Percentiles rank a stretch among this genome's conserved stretches.
Conservation (phyloP, 805 yeast species). For the Spathaspora gorwiae region DNA sequence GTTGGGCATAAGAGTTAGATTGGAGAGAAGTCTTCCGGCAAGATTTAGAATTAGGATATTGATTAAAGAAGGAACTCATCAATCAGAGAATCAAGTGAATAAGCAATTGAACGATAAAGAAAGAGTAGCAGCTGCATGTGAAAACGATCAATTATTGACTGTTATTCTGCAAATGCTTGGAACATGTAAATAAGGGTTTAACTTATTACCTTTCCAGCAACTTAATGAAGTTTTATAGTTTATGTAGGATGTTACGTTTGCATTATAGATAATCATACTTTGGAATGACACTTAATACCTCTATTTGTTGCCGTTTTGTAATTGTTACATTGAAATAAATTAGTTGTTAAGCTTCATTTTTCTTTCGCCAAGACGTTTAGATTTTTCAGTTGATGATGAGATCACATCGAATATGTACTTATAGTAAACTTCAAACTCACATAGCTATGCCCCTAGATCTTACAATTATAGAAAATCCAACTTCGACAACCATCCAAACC, state of each 20-base stretch:
- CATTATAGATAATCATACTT: no score
- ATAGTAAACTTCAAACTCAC: no score
- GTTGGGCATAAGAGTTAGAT: conserved; percentile 84
- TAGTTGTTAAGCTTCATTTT: no score
- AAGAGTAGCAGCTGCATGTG: conserved; percentile 97
- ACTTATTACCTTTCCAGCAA: no score
- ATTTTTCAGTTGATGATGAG: no score
- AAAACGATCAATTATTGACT: conserved; percentile 81
- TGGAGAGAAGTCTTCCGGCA: conserved; percentile 84
- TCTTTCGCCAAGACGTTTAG: no score
- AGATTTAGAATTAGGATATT: conserved; percentile 75
- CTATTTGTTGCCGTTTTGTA: no score
- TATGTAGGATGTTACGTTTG: no score
- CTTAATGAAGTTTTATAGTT: no score
- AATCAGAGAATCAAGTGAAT: conserved; percentile 92
- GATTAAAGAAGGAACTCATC: conserved; percentile 90
- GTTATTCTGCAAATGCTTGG: conserved; percentile 93
- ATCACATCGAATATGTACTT: no score
- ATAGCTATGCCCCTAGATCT: neutral
- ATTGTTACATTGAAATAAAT: no score
- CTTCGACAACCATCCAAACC: neutral
- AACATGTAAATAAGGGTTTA: conserved; percentile 49
- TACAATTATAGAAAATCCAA: neutral
- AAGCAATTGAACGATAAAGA: conserved; percentile 97
- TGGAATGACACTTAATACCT: no score